Evolutionary conservation across 768 basidiomycete species (phyloP).

Genomic region (Rhodotorula babjevae): DNA sequence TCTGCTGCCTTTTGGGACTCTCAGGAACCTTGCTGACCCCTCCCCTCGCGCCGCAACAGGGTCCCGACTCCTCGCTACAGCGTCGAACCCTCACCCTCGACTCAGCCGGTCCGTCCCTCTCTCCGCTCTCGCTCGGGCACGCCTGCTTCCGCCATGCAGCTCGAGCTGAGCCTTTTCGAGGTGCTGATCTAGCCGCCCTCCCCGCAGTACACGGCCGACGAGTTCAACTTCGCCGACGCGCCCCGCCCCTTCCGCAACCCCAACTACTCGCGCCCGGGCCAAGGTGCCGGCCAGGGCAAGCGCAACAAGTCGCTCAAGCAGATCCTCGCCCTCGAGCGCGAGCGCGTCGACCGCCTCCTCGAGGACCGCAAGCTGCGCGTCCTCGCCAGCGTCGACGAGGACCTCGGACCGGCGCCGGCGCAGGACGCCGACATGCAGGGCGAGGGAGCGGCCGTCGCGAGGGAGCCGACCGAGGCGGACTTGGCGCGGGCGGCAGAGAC

Average conservation of each 20-base stretch:
- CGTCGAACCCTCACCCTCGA: background rate
- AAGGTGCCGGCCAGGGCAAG: constrained; percentile 4
- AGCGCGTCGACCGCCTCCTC: constrained; percentile 24
- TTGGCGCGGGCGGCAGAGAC: background rate
- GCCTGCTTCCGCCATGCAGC: background rate
- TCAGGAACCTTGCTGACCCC: background rate
- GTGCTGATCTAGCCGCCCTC: background rate
- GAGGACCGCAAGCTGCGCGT: constrained; percentile 7
- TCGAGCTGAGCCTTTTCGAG: no score
- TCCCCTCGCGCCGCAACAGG: background rate
- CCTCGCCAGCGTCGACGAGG: background rate
- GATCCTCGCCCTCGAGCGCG: constrained; percentile 35
- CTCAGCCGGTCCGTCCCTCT: background rate
- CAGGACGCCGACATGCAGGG: background rate
- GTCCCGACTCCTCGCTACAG: background rate
- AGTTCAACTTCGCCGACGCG: constrained; percentile 25
- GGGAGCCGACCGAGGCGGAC: background rate
- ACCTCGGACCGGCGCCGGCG: background rate
- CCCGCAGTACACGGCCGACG: constrained; percentile 23
- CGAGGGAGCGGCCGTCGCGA: background rate
- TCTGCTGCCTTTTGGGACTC: background rate
- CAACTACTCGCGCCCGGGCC: constrained; percentile 14
- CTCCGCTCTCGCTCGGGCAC: background rate
- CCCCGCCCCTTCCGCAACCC: constrained; percentile 40
- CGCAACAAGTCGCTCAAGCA: constrained; percentile 40